These are phyloP conservation scores for Phalaenopsis aphrodite DNA, from an alignment of 106 monocot genomes.

Conservation along the genomic window DNA sequence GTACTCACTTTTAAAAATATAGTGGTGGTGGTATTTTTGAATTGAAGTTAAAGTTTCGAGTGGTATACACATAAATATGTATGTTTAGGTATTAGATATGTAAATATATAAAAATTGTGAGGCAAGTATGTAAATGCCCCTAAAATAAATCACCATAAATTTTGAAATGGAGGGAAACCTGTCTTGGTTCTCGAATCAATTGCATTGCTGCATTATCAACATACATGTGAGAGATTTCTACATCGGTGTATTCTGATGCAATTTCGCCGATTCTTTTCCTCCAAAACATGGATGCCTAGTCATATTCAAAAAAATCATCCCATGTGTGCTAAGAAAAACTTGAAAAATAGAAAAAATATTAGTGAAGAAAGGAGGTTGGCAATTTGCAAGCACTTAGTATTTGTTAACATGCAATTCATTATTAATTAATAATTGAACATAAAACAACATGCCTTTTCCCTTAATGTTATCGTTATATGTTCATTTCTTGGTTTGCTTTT, in stretches of 20 bases:
- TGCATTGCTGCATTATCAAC: conserved; percentile 98
- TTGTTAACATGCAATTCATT: neutral
- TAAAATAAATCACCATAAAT: neutral
- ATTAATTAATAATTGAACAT: neutral
- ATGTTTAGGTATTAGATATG: no score
- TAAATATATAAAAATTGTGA: no score
- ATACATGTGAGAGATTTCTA: conserved; percentile 89
- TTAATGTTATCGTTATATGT: neutral
- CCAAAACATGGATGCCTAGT: conserved; percentile 85
- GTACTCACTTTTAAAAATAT: no score
- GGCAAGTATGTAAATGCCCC: no score
- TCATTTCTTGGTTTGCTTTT: neutral
- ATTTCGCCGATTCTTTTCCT: conserved; percentile 55
- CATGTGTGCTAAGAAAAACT: neutral
- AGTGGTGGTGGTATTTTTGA: no score
- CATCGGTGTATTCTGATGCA: conserved; percentile 70
- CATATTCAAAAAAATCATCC: neutral
- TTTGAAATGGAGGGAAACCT: conserved; percentile 35
- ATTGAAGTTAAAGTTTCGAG: no score
- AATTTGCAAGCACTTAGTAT: neutral
- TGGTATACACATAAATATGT: no score
- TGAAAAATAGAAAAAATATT: no score
- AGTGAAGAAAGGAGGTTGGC: neutral
- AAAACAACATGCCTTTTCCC: neutral
- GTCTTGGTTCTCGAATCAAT: conserved; percentile 82